Evolutionary conservation across 495 filamentous ascomycete genomes (phyloP).

Genomic region (Cercophora scortea): DNA sequence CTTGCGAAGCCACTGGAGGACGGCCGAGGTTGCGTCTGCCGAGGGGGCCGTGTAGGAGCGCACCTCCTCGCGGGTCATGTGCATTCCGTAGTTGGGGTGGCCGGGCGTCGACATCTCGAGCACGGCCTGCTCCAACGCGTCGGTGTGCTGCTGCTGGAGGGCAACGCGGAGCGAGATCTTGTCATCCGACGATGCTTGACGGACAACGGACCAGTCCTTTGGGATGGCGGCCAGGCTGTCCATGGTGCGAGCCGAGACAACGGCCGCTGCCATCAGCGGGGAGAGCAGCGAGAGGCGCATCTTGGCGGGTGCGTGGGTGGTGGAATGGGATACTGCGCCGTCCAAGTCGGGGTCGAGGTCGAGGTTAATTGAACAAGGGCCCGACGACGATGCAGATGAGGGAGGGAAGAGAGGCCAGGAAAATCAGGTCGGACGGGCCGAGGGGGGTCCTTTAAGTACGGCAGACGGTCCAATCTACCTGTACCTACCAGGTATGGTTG

Average conservation of each 20-base stretch:
- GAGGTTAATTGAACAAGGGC: too few relatives aligned
- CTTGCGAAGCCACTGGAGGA: conserved; percentile 41
- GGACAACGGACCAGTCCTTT: conserved; percentile 35
- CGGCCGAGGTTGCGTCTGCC: conserved; percentile 29
- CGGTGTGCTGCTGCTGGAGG: conserved; percentile 30
- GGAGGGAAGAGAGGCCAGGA: too few relatives aligned
- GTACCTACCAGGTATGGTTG: too few relatives aligned
- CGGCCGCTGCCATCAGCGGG: conserved; percentile 29
- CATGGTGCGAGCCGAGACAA: conserved; percentile 40
- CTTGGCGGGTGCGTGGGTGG: conserved; percentile 5
- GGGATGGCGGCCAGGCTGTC: conserved; percentile 37
- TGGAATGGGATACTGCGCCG: too few relatives aligned
- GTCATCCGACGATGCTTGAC: conserved; percentile 22
- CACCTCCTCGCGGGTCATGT: conserved; percentile 44
- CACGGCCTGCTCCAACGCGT: conserved; percentile 47
- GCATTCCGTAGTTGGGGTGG: conserved; percentile 46
- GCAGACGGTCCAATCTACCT: too few relatives aligned
- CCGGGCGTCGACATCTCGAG: conserved; percentile 50
- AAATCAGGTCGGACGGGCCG: too few relatives aligned
- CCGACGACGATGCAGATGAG: too few relatives aligned
- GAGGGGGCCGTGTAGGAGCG: conserved; percentile 46
- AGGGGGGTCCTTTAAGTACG: too few relatives aligned
- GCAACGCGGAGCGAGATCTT: conserved; percentile 26
- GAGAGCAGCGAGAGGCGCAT: conserved; percentile 18
- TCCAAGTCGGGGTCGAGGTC: too few relatives aligned